These are phyloP conservation scores for Chaetomiaceae sp. DNA, from an alignment of 2,329 filamentous ascomycete genomes.

Conservation along the genomic window DNA sequence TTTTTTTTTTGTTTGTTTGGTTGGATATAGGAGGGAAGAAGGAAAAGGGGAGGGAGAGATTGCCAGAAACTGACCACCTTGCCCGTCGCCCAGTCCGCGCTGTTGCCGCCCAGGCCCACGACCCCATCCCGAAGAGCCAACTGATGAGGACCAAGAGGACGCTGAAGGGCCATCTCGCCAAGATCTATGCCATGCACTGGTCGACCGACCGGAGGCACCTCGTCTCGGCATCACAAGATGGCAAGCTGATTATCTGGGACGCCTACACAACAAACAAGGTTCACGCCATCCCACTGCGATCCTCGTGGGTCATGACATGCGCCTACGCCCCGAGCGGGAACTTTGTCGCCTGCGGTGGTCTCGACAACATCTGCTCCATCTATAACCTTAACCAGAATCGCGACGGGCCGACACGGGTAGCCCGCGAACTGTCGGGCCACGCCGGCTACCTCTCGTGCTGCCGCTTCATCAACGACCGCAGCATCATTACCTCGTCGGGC, in stretches of 20 bases:
- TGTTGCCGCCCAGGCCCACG: conserved; percentile 88
- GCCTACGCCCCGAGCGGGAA: conserved; percentile 97
- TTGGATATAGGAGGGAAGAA: neutral
- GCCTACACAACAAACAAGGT: conserved; percentile 99
- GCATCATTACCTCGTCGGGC: conserved; percentile 94
- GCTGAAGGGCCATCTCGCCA: conserved; percentile 94
- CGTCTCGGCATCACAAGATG: conserved; percentile 96
- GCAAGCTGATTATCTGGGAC: conserved; percentile 99
- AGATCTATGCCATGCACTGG: conserved; percentile 99
- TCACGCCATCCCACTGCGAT: conserved; percentile 93
- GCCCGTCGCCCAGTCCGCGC: conserved; percentile 63
- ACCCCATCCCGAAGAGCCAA: conserved; percentile 81
- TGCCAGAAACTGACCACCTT: conserved; percentile 13
- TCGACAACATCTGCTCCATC: conserved; percentile 99
- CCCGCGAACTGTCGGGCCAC: conserved; percentile 91
- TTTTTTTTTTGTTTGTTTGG: too few species aligned
- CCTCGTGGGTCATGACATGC: conserved; percentile 99
- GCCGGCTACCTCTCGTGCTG: conserved; percentile 98
- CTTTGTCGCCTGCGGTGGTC: conserved; percentile 95
- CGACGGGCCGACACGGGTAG: conserved; percentile 95
- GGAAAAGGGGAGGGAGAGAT: too few species aligned
- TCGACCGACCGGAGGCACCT: conserved; percentile 96
- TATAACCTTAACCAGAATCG: conserved; percentile 94
- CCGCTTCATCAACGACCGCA: conserved; percentile 96
- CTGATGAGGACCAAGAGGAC: conserved; percentile 97